These are phyloP conservation scores for Saccharum hybrid DNA, from an alignment of 202 grass and related monocot genomes.

Conservation along the genomic window DNA sequence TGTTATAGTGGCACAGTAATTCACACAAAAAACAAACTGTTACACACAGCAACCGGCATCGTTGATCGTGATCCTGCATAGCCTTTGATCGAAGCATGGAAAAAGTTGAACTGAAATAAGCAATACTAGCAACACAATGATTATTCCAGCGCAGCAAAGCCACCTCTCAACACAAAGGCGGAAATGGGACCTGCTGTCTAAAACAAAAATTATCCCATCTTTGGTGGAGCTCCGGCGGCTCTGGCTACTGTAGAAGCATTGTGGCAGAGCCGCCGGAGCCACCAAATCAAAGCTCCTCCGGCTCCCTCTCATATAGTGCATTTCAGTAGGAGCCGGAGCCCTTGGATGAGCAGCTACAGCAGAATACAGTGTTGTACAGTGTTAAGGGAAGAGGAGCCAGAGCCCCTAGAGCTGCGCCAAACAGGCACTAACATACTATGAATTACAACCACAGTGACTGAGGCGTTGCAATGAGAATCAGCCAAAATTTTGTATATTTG, in stretches of 20 bases:
- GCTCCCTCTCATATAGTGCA: too few relatives aligned
- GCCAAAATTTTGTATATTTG: not conserved
- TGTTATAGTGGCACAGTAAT: not conserved
- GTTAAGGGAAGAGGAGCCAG: too few relatives aligned
- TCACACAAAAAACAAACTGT: not conserved
- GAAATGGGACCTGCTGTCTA: not conserved
- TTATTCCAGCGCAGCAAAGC: not conserved
- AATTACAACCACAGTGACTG: not conserved
- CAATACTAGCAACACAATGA: not conserved
- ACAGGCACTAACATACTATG: not conserved
- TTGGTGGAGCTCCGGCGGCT: too few relatives aligned
- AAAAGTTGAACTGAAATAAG: not conserved
- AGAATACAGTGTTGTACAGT: too few relatives aligned
- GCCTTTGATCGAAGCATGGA: not conserved
- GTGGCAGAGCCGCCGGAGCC: too few relatives aligned
- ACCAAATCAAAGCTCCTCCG: too few relatives aligned
- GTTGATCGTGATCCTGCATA: not conserved
- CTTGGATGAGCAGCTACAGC: too few relatives aligned
- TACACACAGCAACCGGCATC: not conserved
- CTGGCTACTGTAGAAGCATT: too few relatives aligned
- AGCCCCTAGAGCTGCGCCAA: too few relatives aligned
- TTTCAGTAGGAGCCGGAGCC: too few relatives aligned
- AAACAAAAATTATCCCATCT: not conserved
- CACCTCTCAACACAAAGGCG: not conserved
- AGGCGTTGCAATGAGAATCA: not conserved